A percentile compares a stretch with the other conserved stretches of the same genome.
Conservation (phyloP, 1,284 basidiomycete genomes). For the Ceraceosorus guamensis region DNA sequence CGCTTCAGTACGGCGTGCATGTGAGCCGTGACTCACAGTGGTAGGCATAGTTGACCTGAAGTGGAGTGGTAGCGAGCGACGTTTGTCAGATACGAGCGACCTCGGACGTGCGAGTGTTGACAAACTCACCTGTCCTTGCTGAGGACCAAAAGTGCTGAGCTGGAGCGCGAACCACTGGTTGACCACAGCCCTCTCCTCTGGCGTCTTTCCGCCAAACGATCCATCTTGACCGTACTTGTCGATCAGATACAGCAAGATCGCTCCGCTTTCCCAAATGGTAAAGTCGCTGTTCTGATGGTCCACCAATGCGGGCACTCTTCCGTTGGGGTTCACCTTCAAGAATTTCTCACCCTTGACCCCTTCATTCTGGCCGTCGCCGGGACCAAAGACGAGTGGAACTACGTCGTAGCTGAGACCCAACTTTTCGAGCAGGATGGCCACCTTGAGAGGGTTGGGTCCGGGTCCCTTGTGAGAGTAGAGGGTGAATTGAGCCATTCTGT, state of each 20-base stretch:
- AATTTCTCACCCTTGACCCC: slow-evolving; percentile 40
- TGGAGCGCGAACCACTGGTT: slow-evolving; percentile 36
- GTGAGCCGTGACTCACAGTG: slow-evolving; percentile 2
- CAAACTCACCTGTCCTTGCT: slow-evolving; percentile 15
- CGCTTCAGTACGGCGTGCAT: no score
- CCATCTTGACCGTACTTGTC: slow-evolving; percentile 32
- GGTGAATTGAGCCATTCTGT: slow-evolving; percentile 41
- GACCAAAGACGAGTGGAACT: slow-evolving; percentile 26
- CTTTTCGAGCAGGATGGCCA: slow-evolving; percentile 32
- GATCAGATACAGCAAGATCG: slow-evolving; percentile 35
- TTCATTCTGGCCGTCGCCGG: slow-evolving; percentile 29
- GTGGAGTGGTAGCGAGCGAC: no score
- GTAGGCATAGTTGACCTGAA: no score
- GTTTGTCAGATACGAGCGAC: no score
- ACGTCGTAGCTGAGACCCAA: slow-evolving; percentile 36
- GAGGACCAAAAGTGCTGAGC: slow-evolving; percentile 27
- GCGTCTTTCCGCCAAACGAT: slow-evolving; percentile 21
- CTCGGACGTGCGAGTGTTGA: no score
- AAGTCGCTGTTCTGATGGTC: slow-evolving; percentile 15
- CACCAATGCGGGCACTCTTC: slow-evolving; percentile 34
- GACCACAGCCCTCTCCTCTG: slow-evolving; percentile 22
- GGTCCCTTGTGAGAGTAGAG: slow-evolving; percentile 31
- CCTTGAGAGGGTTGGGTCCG: slow-evolving; percentile 41
- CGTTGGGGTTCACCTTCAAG: slow-evolving; percentile 35
- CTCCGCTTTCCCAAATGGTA: slow-evolving; percentile 31